phyloP scores from a whole-genome alignment of 2,329 filamentous ascomycete species.

The Penicillium nordicum region DNA sequence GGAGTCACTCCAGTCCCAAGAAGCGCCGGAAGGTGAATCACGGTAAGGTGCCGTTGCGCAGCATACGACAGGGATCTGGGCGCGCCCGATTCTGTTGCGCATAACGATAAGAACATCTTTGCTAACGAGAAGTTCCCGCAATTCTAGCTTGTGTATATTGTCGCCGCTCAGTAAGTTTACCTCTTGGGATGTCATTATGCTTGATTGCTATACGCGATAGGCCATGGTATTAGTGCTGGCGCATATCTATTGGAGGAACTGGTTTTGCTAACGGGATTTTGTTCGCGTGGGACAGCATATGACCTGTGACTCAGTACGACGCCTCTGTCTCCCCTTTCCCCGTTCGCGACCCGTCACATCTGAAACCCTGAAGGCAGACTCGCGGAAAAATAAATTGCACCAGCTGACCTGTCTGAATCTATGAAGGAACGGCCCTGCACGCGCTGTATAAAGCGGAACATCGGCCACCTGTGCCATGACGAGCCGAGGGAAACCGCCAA shows the following conservation, averaged over 20 bases:
- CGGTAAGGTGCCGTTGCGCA: conserved; percentile 55
- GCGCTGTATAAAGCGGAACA: conserved; percentile 96
- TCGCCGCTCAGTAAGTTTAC: conserved; percentile 75
- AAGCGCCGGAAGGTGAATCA: conserved; percentile 88
- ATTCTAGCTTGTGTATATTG: conserved; percentile 80
- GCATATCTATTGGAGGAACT: conserved; percentile 16
- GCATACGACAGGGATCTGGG: conserved; percentile 27
- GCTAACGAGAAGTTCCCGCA: conserved; percentile 26
- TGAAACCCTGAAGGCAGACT: conserved; percentile 23
- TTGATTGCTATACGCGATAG: conserved; percentile 21
- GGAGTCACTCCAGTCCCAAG: conserved; percentile 59
- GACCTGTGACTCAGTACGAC: conserved; percentile 83
- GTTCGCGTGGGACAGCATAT: conserved; percentile 66
- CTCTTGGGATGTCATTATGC: neutral
- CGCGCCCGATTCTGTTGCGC: conserved; percentile 14
- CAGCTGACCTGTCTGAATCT: conserved; percentile 18
- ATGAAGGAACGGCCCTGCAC: conserved; percentile 87
- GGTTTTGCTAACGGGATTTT: conserved; percentile 48
- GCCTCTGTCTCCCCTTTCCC: conserved; percentile 12
- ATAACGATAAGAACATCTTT: conserved; percentile 18
- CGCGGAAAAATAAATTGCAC: conserved; percentile 11
- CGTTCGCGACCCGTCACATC: conserved; percentile 17
- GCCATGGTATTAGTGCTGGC: neutral
- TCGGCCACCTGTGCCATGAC: conserved; percentile 96
- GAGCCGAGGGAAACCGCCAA: conserved; percentile 87